phyloP scores from a whole-genome alignment of 2,329 filamentous ascomycete species.

The Colletotrichum graminicola region DNA sequence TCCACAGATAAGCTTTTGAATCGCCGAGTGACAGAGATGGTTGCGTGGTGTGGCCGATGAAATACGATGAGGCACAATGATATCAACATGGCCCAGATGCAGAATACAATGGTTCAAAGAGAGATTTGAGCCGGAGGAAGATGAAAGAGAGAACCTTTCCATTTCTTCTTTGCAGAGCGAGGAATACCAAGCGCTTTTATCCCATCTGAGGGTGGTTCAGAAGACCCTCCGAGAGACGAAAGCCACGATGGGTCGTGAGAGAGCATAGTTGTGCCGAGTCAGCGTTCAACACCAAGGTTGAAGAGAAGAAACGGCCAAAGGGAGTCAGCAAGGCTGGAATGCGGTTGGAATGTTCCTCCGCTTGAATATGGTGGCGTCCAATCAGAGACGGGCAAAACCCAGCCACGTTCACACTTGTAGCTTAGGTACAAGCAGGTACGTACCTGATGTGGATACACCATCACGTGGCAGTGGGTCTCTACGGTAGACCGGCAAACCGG shows the following conservation, averaged over 20 bases:
- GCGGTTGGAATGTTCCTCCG: constrained; percentile 36
- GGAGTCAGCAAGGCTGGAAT: constrained; percentile 9
- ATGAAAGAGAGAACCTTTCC: neutral
- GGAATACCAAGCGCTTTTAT: constrained; percentile 1
- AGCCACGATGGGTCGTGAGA: neutral
- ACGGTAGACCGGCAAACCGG: too few relatives aligned
- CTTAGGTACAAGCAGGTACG: too few relatives aligned
- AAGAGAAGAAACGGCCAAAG: neutral
- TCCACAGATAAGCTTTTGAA: neutral
- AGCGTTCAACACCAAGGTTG: neutral
- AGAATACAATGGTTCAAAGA: neutral
- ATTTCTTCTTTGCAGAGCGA: neutral
- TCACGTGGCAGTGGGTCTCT: neutral
- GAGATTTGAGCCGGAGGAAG: neutral
- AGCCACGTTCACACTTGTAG: neutral
- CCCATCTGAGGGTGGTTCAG: neutral
- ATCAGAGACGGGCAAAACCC: neutral
- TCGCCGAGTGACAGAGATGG: neutral
- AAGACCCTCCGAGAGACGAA: neutral
- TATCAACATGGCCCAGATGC: neutral
- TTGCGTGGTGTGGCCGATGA: neutral
- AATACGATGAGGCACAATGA: neutral
- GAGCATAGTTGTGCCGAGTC: constrained; percentile 24
- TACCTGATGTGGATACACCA: neutral
- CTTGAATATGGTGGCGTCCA: constrained; percentile 25